Percentiles rank a stretch among this genome's conserved stretches.
Evolutionary conservation across 305 asterid species (phyloP).

Genomic region (Withania somnifera): DNA sequence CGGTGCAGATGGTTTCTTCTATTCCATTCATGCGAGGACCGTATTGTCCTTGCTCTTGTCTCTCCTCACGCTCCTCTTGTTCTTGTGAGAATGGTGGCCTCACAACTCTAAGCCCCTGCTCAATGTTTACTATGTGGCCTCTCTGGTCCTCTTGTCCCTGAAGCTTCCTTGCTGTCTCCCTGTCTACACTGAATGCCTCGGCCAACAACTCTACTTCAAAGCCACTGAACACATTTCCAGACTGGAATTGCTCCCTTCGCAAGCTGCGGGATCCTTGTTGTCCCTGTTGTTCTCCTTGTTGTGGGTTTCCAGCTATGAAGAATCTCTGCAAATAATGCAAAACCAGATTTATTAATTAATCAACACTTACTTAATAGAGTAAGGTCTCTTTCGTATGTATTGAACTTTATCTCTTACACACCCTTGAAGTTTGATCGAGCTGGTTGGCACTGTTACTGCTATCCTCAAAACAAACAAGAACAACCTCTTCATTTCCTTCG

Average conservation of each 20-base stretch:
- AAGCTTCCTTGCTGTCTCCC: constrained; percentile 46
- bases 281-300: constrained; percentile 3
- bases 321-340: constrained; percentile 20
- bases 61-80: not conserved
- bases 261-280: not conserved
- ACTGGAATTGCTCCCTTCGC: not conserved
- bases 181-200: constrained; percentile 31
- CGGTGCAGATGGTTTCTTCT: constrained; percentile 38
- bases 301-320: constrained; percentile 55
- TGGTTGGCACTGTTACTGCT: constrained; percentile 44
- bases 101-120: constrained; percentile 33
- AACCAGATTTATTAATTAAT: not conserved
- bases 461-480: constrained; percentile 35
- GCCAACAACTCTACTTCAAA: constrained; percentile 18
- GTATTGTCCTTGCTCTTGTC: not conserved
- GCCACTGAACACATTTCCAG: constrained; percentile 42
- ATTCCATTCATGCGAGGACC: constrained; percentile 15
- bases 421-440: constrained; percentile 46
- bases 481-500: constrained; percentile 36
- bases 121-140: constrained; percentile 34
- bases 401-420: not conserved
- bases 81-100: constrained; percentile 18
- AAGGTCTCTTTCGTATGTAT: not conserved
- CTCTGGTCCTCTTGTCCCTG: constrained; percentile 25
- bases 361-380: not conserved